phyloP scores from a whole-genome alignment of 2,329 filamentous ascomycete species.

The Aureobasidium subglaciale region DNA sequence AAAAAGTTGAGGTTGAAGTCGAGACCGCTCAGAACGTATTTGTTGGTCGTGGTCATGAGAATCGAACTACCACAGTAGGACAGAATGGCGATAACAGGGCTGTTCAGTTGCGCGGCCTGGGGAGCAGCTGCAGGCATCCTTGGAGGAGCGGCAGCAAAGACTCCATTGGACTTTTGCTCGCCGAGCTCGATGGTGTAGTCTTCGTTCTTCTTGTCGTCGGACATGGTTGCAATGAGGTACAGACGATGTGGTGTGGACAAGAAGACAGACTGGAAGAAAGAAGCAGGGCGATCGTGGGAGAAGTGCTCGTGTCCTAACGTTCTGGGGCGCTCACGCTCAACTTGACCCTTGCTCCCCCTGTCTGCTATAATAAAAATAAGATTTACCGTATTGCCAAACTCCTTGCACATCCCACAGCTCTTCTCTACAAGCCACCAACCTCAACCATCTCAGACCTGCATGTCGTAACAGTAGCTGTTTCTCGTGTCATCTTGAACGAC shows the following conservation, averaged over 20 bases:
- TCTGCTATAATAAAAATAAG: constrained; percentile 3
- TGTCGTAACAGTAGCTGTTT: not conserved
- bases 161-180: constrained; percentile 48
- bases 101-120: constrained; percentile 44
- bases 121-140: constrained; percentile 39
- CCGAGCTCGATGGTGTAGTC: constrained; percentile 68
- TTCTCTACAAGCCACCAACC: not conserved
- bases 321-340: not conserved
- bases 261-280: not conserved
- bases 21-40: constrained; percentile 87
- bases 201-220: constrained; percentile 80
- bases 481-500: not conserved
- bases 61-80: constrained; percentile 96
- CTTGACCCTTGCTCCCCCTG: not conserved
- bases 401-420: not conserved
- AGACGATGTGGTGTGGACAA: constrained; percentile 1
- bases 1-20: constrained; percentile 97
- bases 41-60: constrained; percentile 99
- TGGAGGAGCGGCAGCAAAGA: constrained; percentile 37
- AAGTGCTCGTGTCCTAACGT: constrained; percentile 1
- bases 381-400: not conserved
- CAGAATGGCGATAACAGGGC: constrained; percentile 66
- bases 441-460: not conserved
- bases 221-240: constrained; percentile 48
- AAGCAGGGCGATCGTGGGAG: not conserved